Evolutionary conservation across 2,329 filamentous ascomycete genomes (phyloP), one percentile per base, ranked within the genome.

Genomic region (Ascochyta clinopodiicola): DNA sequence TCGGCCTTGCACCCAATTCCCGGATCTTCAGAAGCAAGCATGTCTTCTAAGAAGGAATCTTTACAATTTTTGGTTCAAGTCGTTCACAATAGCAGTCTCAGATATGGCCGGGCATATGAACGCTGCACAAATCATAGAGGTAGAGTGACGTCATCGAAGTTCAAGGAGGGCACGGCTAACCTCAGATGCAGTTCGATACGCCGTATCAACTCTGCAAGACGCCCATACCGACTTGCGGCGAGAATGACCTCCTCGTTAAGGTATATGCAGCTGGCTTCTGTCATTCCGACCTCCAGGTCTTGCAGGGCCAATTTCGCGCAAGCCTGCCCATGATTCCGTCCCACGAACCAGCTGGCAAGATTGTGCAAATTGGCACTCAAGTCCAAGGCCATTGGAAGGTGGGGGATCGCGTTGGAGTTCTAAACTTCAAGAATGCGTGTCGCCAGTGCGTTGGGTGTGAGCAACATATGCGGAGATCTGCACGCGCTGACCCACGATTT

Each of bases 291-390:
- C 49, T 66, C 6, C 68, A 71, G 37, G 68, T 71, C 0, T 45
- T 60, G 46, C 56, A 64, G n/a, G 68, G 64, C 1, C 61, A 66
- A 21, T 71, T 67, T 22, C 50, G 56, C 6, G 51, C 63, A 0
- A 22, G 51, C 2, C 63, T 72, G 10, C 70, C 72, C 4, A 64
- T 74, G 36, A 67, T 72, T 17, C 68, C 69, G 5, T 75, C 71
- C 12, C 72, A 74, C 49, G 72, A 75, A 40, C 71, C 71, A 6
- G 68, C 69, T 17, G 72, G 70, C 10, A 68, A 57, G 9, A 68
- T 74, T 12, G 66, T 68, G 7, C 59, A 63, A 27, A 48, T 67
- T 15, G 71, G 72, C 13, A 29, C 62, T 4, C 43, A 69, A 24
- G 72, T 66, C 1, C 40, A 69, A 19, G 65, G 59, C 12, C 45